Percentiles rank a stretch among this genome's conserved stretches.
Evolutionary conservation across 352 stramenopile genomes (phyloP).

Genomic region (Phytophthora lateralis): DNA sequence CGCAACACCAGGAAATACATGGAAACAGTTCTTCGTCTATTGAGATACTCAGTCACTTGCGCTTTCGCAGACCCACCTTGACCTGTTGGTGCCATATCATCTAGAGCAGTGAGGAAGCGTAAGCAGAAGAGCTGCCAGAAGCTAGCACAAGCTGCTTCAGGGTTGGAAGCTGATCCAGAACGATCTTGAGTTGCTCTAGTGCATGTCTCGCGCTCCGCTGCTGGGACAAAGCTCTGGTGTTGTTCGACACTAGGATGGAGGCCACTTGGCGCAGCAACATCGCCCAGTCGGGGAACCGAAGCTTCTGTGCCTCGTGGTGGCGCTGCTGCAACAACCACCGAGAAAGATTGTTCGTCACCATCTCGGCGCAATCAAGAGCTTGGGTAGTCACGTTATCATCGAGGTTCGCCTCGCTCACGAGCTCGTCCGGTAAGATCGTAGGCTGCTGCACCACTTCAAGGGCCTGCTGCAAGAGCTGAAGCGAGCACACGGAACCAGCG

Average conservation of each 20-base stretch:
- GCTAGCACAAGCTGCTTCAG: conserved; percentile 53
- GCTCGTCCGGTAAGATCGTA: neutral
- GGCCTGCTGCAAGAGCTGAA: conserved; percentile 43
- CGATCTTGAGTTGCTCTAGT: conserved; percentile 36
- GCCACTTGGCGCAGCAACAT: conserved; percentile 40
- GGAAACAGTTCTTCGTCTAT: conserved; percentile 14
- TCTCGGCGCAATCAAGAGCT: conserved; percentile 41
- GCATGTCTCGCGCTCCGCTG: conserved; percentile 25
- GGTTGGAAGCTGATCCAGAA: conserved; percentile 47
- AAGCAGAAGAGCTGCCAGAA: conserved; percentile 12
- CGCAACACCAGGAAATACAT: neutral
- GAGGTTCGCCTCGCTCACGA: neutral
- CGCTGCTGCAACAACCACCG: conserved; percentile 44
- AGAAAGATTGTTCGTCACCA: conserved; percentile 38
- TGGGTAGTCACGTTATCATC: neutral
- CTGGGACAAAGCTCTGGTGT: neutral
- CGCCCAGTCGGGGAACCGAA: conserved; percentile 55
- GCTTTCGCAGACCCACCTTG: neutral
- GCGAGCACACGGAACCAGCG: conserved; percentile 40
- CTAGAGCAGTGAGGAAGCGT: conserved; percentile 39
- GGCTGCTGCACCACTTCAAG: conserved; percentile 22
- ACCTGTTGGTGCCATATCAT: neutral
- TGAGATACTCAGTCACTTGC: conserved; percentile 7
- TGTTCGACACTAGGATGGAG: conserved; percentile 32
- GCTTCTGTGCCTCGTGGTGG: conserved; percentile 55